Conservation (phyloP, 257 asterid species). For the Solanum ossicruentum region DNA sequence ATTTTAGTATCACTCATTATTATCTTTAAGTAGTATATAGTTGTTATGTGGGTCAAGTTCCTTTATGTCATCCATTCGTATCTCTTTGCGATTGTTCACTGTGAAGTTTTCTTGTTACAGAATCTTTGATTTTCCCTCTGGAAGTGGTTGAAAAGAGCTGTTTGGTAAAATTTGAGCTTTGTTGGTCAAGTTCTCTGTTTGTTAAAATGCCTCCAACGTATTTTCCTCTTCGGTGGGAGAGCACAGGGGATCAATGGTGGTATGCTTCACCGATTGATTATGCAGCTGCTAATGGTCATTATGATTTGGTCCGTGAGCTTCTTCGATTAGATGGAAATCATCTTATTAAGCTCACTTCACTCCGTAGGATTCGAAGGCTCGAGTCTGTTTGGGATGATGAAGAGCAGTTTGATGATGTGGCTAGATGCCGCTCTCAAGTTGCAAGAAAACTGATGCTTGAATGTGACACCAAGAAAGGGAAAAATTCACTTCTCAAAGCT, state of each 20-base stretch:
- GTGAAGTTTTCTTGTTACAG: not conserved
- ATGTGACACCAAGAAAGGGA: conserved; percentile 47
- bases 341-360: conserved; percentile 76
- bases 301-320: conserved; percentile 73
- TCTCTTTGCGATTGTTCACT: not conserved
- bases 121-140: not conserved
- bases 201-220: conserved; percentile 45
- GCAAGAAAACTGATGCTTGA: conserved; percentile 53
- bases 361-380: conserved; percentile 73
- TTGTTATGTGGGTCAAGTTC: not conserved
- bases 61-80: not conserved
- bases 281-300: conserved; percentile 98
- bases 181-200: not conserved
- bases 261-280: conserved; percentile 93
- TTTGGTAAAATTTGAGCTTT: not conserved
- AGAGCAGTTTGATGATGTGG: conserved; percentile 70
- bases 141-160: not conserved
- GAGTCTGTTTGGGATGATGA: conserved; percentile 99
- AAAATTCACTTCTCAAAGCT: conserved; percentile 49
- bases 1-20: not conserved
- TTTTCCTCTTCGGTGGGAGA: conserved; percentile 96
- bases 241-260: conserved; percentile 99
- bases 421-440: conserved; percentile 57
- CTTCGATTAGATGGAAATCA: conserved; percentile 91
- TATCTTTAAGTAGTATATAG: not conserved